Base-by-base conservation (phyloP, 352 stramenopile genomes). In the Poterioochromonas sp. region DNA sequence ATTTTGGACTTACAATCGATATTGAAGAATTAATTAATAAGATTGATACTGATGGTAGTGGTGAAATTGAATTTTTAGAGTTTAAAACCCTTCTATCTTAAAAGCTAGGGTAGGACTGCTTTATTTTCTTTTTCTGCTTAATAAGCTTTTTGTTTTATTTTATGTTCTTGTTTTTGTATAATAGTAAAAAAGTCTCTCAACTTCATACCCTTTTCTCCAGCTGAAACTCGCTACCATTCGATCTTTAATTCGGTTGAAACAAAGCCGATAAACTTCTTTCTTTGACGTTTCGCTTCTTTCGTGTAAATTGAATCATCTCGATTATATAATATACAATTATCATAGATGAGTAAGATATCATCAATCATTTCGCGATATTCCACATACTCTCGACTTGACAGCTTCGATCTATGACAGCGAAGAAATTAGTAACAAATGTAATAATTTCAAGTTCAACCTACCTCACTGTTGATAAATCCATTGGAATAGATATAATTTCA, bases 11-110 rank as follows among this genome's bases (percentile, higher is more conserved):
- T 20, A 94, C 91, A 32, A 97, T 97, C 81, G 92, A 97, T 84
- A 96, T 97, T 71, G 92, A 97, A 78, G 88, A 95, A 54, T 92
- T 98, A 85, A 90, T 97, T 43, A 90, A 97, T 80, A 93, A 95
- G 79, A 91, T 97, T 47, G 93, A 97, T 81, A 94, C 88, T 41
- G 90, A 97, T 84, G 90, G 90, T 32, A 94, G 86, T 54, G 92
- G 92, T 77, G 90, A 97, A 84, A 97, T 97, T 73, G 92, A 97
- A 81, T 97, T 95, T 86, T 90, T 96, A 49, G 93, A 97, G 83
- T 97, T 97, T 85, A 96, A 95, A 74, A 87, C 90, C 12, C 84
- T 97, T 76, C 32, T 69, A 5, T 69, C 60, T 43, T 69, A 69
- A 69, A 63, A 5, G 29, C 29, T 51, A 51, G n/a, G n/a, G n/a